Conservation (phyloP, 306 rosid genomes). For the Pyrus communis region DNA sequence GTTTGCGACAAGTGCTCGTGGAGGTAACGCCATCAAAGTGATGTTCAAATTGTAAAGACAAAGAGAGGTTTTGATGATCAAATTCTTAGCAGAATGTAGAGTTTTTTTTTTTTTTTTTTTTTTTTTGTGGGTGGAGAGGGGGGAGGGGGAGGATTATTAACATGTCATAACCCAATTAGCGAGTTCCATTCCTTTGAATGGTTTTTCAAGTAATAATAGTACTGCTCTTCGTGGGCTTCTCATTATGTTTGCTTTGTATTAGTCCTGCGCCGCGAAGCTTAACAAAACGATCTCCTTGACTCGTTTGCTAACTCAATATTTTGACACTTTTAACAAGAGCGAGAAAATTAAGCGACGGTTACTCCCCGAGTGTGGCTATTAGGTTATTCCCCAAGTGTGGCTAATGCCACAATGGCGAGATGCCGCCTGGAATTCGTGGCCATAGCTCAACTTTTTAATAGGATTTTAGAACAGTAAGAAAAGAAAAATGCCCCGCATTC, state of each 20-base stretch:
- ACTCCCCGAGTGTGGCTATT: neutral
- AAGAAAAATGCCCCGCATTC: too few relatives aligned
- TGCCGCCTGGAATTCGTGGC: neutral
- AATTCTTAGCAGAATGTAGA: neutral
- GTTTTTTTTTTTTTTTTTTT: too few relatives aligned
- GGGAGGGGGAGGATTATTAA: too few relatives aligned
- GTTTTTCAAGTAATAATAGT: neutral
- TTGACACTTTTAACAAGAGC: too few relatives aligned
- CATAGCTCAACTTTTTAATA: neutral
- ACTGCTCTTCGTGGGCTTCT: neutral
- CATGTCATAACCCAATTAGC: neutral
- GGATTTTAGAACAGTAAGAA: neutral
- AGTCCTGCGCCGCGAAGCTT: too few relatives aligned
- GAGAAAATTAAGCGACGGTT: neutral
- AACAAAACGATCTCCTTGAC: too few relatives aligned
- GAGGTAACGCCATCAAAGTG: neutral
- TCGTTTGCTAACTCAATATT: too few relatives aligned
- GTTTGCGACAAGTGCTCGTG: neutral
- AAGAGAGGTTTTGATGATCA: neutral
- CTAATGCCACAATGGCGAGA: neutral
- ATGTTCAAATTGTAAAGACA: neutral
- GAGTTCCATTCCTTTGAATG: neutral
- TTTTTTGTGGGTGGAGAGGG: too few relatives aligned
- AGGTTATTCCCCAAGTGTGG: neutral
- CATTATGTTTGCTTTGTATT: neutral